Evolutionary conservation across 352 stramenopile species (phyloP).

Genomic region (Globisporangium iwayamae): DNA sequence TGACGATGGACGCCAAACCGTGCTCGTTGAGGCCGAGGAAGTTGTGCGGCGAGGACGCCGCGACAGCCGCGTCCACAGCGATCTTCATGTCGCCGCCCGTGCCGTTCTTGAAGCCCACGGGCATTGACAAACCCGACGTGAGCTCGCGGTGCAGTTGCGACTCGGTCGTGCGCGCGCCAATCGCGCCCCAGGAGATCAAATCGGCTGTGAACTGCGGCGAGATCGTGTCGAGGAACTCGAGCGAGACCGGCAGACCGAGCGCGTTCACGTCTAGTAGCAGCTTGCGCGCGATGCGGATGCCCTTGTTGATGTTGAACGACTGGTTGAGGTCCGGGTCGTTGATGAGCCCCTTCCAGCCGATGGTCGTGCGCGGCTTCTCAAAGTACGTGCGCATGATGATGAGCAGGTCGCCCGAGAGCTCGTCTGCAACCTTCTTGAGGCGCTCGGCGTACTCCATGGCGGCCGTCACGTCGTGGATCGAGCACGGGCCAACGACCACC

Average conservation of each 20-base stretch:
- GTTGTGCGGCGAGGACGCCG: constrained; percentile 78
- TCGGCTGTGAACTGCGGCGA: constrained; percentile 89
- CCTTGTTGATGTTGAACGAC: constrained; percentile 92
- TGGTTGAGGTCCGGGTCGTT: constrained; percentile 88
- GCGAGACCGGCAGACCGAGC: constrained; percentile 75
- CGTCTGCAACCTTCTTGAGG: constrained; percentile 76
- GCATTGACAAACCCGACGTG: constrained; percentile 86
- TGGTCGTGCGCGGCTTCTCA: constrained; percentile 87
- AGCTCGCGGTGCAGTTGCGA: constrained; percentile 88
- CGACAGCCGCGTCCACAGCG: constrained; percentile 83
- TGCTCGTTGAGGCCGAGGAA: constrained; percentile 88
- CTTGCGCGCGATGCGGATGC: constrained; percentile 75
- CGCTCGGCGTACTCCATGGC: constrained; percentile 81
- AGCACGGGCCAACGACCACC: constrained; percentile 86
- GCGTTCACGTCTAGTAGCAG: constrained; percentile 85
- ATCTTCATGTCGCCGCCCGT: constrained; percentile 84
- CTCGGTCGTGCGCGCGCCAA: constrained; percentile 88
- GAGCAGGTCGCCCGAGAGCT: constrained; percentile 77
- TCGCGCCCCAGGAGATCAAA: constrained; percentile 86
- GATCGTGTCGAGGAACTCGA: constrained; percentile 90
- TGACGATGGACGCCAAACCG: constrained; percentile 84
- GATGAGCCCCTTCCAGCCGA: constrained; percentile 90
- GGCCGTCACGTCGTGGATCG: constrained; percentile 85
- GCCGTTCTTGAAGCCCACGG: constrained; percentile 91
- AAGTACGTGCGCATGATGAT: constrained; percentile 92